These are phyloP conservation scores for Thermomucor indicae-seudaticae DNA, from an alignment of 371 early-diverging fungal genomes.

Conservation along the genomic window DNA sequence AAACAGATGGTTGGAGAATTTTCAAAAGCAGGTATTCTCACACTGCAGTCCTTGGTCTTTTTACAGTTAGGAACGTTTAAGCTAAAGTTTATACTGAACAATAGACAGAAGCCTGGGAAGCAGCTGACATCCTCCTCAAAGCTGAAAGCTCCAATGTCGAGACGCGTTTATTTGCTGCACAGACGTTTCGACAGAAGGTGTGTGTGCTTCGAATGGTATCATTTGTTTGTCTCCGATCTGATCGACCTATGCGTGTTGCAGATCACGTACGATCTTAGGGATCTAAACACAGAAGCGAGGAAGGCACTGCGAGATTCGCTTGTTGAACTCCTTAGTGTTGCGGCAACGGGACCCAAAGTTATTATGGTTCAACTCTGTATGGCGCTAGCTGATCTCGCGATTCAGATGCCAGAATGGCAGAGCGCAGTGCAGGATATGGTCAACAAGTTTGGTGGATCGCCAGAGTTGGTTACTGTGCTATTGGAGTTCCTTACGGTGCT, in stretches of 20 bases:
- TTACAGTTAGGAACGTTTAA: background rate
- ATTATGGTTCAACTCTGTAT: constrained; percentile 82
- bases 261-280: constrained; percentile 77
- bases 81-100: background rate
- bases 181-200: constrained; percentile 91
- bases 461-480: constrained; percentile 56
- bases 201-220: background rate
- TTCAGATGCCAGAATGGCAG: constrained; percentile 81
- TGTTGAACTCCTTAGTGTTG: constrained; percentile 51
- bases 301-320: constrained; percentile 79
- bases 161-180: constrained; percentile 85
- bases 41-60: background rate
- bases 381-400: constrained; percentile 80
- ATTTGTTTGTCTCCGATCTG: background rate
- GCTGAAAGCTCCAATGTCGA: constrained; percentile 52
- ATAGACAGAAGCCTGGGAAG: constrained; percentile 87
- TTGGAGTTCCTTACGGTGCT: constrained; percentile 80
- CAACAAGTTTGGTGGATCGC: constrained; percentile 52
- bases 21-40: constrained; percentile 78
- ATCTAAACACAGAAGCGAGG: constrained; percentile 66
- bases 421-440: constrained; percentile 72
- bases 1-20: constrained; percentile 78
- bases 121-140: constrained; percentile 72
- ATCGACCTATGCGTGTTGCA: constrained; percentile 14
- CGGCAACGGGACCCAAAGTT: constrained; percentile 50